Evolutionary conservation across 2,329 filamentous ascomycete genomes (phyloP).

Genomic region (Metarhizium sp.): DNA sequence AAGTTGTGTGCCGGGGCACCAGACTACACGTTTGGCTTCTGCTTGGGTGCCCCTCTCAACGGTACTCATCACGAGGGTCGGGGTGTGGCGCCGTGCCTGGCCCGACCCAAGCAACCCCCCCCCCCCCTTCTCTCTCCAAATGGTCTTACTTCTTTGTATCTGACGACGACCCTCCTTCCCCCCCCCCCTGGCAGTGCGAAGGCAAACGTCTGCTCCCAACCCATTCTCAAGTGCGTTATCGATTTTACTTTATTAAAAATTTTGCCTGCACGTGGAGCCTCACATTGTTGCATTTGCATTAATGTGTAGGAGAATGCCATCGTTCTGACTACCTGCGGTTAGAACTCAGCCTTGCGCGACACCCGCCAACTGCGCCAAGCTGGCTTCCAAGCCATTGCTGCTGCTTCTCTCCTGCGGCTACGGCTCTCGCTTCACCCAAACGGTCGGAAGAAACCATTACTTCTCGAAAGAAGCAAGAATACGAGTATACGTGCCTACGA

Average conservation of each 20-base stretch:
- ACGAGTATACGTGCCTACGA: neutral
- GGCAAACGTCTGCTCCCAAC: neutral
- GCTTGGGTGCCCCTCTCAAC: neutral
- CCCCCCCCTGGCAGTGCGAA: neutral
- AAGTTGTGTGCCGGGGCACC: neutral
- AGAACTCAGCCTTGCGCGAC: constrained; percentile 15
- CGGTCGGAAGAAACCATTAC: neutral
- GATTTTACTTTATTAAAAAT: neutral
- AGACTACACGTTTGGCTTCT: neutral
- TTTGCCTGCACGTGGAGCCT: neutral
- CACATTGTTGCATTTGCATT: neutral
- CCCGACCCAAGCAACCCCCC: constrained; percentile 5
- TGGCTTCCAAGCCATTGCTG: constrained; percentile 2
- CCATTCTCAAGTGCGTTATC: neutral
- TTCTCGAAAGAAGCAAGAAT: neutral
- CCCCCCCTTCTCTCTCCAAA: constrained; percentile 1
- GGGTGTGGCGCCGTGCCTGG: constrained; percentile 5
- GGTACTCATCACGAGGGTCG: constrained; percentile 5
- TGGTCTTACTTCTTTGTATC: neutral
- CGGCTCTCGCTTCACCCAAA: neutral
- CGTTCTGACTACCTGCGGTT: constrained; percentile 16
- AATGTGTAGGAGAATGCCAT: constrained; percentile 13
- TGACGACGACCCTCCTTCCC: neutral
- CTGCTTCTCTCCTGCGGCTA: neutral
- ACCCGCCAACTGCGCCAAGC: constrained; percentile 12